A percentile compares a stretch with the other conserved stretches of the same genome.
phyloP scores from a whole-genome alignment of 371 early-diverging fungal genomes.

The Mortierella sp. region DNA sequence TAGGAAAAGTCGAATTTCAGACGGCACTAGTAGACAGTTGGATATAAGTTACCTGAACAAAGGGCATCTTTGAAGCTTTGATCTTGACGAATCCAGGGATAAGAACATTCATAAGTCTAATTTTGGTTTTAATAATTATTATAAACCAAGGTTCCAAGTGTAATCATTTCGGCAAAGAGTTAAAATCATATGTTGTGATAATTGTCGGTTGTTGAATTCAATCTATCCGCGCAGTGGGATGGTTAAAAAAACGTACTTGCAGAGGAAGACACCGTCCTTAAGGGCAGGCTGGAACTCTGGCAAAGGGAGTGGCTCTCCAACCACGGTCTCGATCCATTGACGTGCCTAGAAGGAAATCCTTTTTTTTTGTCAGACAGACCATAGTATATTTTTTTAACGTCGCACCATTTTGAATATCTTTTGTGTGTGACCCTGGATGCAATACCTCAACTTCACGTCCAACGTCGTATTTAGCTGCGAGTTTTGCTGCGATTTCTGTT shows the following conservation, averaged over 20 bases:
- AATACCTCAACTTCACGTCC: slow-evolving; percentile 63
- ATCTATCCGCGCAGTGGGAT: not conserved
- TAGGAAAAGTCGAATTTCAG: not conserved
- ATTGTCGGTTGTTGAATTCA: too few relatives aligned
- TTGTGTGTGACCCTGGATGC: not conserved
- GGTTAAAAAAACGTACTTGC: slow-evolving; percentile 67
- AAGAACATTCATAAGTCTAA: slow-evolving; percentile 72
- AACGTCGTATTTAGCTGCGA: slow-evolving; percentile 70
- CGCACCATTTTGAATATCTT: not conserved
- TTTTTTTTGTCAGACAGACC: too few relatives aligned
- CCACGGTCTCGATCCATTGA: slow-evolving; percentile 74
- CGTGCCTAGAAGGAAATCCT: slow-evolving; percentile 58
- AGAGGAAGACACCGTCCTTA: slow-evolving; percentile 88
- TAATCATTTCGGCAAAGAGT: too few relatives aligned
- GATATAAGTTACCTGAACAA: slow-evolving; percentile 73
- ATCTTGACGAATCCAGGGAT: slow-evolving; percentile 71
- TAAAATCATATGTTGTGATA: too few relatives aligned
- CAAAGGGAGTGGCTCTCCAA: slow-evolving; percentile 64
- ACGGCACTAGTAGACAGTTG: not conserved
- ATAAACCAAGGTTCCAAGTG: too few relatives aligned
- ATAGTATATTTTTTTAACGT: not conserved
- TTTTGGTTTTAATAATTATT: not conserved
- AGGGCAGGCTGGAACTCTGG: slow-evolving; percentile 75
- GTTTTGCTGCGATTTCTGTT: slow-evolving; percentile 68
- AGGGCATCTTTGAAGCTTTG: slow-evolving; percentile 80